These are phyloP conservation scores for Tetrahymena elliotti DNA, from an alignment of 73 alveolate genomes.

Conservation along the genomic window DNA sequence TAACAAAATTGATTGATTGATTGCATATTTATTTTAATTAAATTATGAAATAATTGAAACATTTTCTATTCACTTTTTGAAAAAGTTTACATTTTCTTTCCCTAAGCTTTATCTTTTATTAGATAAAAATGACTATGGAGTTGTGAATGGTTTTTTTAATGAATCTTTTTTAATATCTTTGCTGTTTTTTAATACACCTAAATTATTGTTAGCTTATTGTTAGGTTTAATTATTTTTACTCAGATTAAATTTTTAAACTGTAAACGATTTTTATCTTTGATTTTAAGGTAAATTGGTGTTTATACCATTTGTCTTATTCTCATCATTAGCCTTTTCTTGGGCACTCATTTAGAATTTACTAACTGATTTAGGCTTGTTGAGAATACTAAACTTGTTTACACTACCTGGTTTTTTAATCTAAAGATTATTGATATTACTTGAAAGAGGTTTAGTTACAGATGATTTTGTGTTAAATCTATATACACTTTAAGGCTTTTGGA, in stretches of 20 bases:
- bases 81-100: neutral
- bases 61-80: neutral
- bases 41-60: neutral
- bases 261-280: neutral
- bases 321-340: neutral
- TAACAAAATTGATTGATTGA: neutral
- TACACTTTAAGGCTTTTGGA: neutral
- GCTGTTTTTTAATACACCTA: neutral
- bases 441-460: neutral
- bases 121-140: neutral
- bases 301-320: neutral
- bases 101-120: neutral
- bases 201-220: neutral
- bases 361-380: neutral
- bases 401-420: neutral
- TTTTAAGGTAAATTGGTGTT: neutral
- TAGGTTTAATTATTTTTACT: neutral
- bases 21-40: neutral
- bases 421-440: neutral
- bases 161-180: neutral
- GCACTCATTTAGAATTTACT: neutral
- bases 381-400: neutral
- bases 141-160: neutral
- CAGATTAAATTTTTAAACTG: neutral
- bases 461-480: neutral